These are phyloP conservation scores for Stipa capillata DNA, from an alignment of 176 grass and related monocot species.

Conservation along the genomic window DNA sequence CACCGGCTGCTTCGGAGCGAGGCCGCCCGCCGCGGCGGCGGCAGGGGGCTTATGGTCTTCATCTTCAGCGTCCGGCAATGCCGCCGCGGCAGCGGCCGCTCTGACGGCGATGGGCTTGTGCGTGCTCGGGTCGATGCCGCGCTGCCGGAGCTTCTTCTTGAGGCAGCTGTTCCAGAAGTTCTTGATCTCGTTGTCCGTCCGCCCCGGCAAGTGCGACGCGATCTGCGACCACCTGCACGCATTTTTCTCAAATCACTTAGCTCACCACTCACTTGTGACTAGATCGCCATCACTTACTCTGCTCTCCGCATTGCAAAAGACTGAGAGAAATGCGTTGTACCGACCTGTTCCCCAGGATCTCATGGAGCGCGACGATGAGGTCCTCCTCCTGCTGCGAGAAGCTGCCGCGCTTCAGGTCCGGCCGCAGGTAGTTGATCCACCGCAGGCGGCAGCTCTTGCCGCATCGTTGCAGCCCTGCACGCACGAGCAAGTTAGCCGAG, in stretches of 20 bases:
- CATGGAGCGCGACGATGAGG: background rate
- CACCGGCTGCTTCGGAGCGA: background rate
- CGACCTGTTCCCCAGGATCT: background rate
- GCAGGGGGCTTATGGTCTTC: background rate
- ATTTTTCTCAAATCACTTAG: background rate
- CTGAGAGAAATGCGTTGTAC: background rate
- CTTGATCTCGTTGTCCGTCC: slow-evolving; percentile 95
- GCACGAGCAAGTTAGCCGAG: no score
- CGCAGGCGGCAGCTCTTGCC: slow-evolving; percentile 12
- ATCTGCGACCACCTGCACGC: slow-evolving; percentile 79
- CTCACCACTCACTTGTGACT: background rate
- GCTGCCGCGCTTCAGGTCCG: background rate
- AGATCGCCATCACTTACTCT: no score
- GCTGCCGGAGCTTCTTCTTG: slow-evolving; percentile 80
- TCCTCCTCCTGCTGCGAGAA: slow-evolving; percentile 5
- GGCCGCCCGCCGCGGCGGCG: background rate
- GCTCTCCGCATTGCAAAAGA: background rate
- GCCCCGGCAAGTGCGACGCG: slow-evolving; percentile 63
- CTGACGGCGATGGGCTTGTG: slow-evolving; percentile 41
- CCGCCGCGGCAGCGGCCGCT: background rate
- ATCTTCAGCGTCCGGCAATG: background rate
- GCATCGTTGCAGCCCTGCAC: background rate
- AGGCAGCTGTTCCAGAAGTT: slow-evolving; percentile 89
- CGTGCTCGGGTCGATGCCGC: slow-evolving; percentile 63
- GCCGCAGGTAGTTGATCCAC: slow-evolving; percentile 11